Evolutionary conservation across 768 basidiomycete genomes (phyloP).

Genomic region (Ramaria sp.): DNA sequence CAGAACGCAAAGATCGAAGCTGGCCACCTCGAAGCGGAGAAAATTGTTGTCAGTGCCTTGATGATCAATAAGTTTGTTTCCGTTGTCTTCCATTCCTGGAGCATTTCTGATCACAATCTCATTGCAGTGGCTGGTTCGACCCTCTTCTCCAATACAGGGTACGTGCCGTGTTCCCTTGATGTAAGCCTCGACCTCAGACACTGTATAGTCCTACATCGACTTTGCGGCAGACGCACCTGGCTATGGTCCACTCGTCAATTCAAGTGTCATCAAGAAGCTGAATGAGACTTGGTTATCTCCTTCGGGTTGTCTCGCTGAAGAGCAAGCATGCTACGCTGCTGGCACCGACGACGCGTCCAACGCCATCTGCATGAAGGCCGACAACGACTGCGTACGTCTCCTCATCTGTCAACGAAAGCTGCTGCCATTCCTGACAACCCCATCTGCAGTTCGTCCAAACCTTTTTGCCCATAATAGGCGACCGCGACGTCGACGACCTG

Average conservation of each 20-base stretch:
- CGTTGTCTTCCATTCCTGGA: neutral
- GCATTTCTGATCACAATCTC: neutral
- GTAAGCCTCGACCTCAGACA: neutral
- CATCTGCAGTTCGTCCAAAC: constrained; percentile 25
- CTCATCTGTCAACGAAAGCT: neutral
- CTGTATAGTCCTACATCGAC: constrained; percentile 37
- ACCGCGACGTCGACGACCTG: constrained; percentile 46
- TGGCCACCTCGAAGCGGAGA: constrained; percentile 36
- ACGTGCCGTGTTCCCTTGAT: neutral
- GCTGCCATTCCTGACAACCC: neutral
- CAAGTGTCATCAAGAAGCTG: constrained; percentile 33
- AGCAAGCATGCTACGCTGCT: constrained; percentile 45
- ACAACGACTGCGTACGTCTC: constrained; percentile 45
- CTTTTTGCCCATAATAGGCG: constrained; percentile 38
- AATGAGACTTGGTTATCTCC: constrained; percentile 36
- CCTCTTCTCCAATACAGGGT: constrained; percentile 44
- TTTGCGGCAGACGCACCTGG: constrained; percentile 56
- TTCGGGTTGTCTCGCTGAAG: constrained; percentile 45
- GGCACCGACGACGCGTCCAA: constrained; percentile 36
- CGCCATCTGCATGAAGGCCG: constrained; percentile 38
- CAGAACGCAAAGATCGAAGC: constrained; percentile 44
- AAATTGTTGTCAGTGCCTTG: constrained; percentile 44
- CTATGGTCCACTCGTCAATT: constrained; percentile 50
- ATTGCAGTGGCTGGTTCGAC: constrained; percentile 50
- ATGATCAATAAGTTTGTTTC: constrained; percentile 50